Evolutionary conservation across 2,329 filamentous ascomycete species (phyloP), one percentile per base, ranked within the genome.

Genomic region (Davidsoniella australis): DNA sequence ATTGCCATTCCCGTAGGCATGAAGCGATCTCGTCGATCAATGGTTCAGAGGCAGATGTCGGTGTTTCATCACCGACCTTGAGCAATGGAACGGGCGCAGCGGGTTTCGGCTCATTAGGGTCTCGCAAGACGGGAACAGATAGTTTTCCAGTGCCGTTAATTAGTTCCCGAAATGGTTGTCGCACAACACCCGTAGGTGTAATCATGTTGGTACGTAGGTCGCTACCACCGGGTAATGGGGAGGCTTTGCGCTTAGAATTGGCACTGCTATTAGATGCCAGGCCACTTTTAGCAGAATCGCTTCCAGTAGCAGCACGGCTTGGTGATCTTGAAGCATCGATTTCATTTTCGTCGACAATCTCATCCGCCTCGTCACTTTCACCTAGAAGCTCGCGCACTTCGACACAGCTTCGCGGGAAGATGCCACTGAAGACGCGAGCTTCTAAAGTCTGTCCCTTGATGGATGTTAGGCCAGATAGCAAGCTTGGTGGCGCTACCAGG

Each of bases 1-100:
- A 94, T 66, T 98, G 89, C 93, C 91, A 98, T 72, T 98, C 91
- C 57, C 91, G 78, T 55, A 98, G 67, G 62, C 91, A 98, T 3
- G 88, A 95, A 12, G 91, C 88, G 58, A 98, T 96, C 63, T 98
- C 91, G 64, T 98, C 91, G 20, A 98, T 88, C 54, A 98, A 66
- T 2, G 91, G 91, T 62, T 98, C 93, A 7, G 84, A 80, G 14
- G 76, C 71, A 5, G 87, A 95, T 0, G 86, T 94, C 1, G 88
- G 85, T 2, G 87, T 94, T 67, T 98, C 91, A 60, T 98, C 91
- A 52, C 91, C 91, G 61, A 98, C 89, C 64, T 95, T 94, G 48
- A 98, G 73, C 83, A 96, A 91, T 4, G 91, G 91, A 7, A 98
- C 88, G 0, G 91, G 91, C 9, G 93, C 93, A 9, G 86, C 77